Base-by-base conservation (phyloP, 1,284 basidiomycete genomes). In the Rhizopogon hawkerae region DNA sequence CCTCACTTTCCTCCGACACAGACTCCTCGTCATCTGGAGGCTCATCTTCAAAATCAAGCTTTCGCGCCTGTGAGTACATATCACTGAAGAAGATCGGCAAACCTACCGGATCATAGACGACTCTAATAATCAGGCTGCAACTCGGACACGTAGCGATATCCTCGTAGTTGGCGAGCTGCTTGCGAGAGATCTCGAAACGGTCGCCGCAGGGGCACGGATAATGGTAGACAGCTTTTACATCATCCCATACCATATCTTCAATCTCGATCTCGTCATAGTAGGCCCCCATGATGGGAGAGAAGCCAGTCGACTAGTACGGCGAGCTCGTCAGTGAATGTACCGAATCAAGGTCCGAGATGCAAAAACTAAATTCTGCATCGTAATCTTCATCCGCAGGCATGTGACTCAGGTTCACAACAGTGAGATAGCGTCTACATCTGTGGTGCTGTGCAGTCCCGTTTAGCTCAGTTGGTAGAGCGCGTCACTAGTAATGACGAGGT, bases 191-290 rank as follows among this genome's bases (percentile, higher is more conserved):
- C 67, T 99, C 96, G 71, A 98, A 98, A 35, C 93, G 84, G 71
- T 98, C 96, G 21, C 95, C 95, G 64, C 96, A 99, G 1, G 95
- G 95, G 64, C 94, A 98, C 1, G 96, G 96, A 67, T 95, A 97
- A 71, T 98, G 93, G 60, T 83, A 96, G 5, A 94, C 85, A 43
- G 78, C 69, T 59, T 89, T 91, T 48, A 74, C 78, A 14, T 80
- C 80, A 63, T 96, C 92, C 91, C 91, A 96, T 11, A 75, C 81
- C 81, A 96, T 95, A 62, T 96, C 93, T 65, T 97, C 93, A 47
- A 96, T 96, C 67, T 96, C 92, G 31, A 96, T 83, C 65, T 92
- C 89, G 71, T 92, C 90, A 70, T 92, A 90, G 64, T 88, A 90
- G 14, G 84, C 84, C 21, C 83, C 85, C 86, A 89, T 89, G 21